Evolutionary conservation across 345 rosid genomes (phyloP).

Genomic region (Viola odorata): DNA sequence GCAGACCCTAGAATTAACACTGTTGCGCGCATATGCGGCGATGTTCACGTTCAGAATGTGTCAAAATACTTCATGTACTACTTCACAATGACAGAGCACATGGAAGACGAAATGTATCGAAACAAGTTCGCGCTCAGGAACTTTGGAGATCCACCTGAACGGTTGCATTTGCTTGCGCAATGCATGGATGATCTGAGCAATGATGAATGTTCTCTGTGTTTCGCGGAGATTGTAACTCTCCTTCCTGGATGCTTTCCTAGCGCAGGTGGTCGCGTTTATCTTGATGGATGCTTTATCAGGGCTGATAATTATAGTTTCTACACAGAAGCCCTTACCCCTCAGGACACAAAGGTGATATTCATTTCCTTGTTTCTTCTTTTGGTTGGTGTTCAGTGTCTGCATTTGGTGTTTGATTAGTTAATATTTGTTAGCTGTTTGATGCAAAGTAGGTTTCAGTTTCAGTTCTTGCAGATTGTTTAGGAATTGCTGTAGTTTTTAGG

Average conservation of each 20-base stretch:
- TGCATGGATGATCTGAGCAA: conserved; percentile 43
- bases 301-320: conserved; percentile 44
- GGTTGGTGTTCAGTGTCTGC: too few species aligned
- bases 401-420: too few species aligned
- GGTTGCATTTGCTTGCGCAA: conserved; percentile 32
- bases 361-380: not conserved
- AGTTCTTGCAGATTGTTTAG: too few species aligned
- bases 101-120: conserved; percentile 24
- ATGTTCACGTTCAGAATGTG: conserved; percentile 15
- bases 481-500: too few species aligned
- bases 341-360: conserved; percentile 28
- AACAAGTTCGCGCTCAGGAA: conserved; percentile 32
- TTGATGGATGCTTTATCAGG: conserved; percentile 47
- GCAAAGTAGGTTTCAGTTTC: too few species aligned
- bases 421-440: too few species aligned
- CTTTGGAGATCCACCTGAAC: conserved; percentile 34
- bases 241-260: conserved; percentile 34
- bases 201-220: conserved; percentile 34
- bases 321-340: conserved; percentile 19
- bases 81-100: conserved; percentile 10
- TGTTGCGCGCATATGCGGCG: conserved; percentile 28
- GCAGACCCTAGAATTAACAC: conserved; percentile 29
- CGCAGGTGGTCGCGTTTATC: conserved; percentile 41
- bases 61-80: conserved; percentile 27
- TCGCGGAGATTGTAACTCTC: conserved; percentile 25